Evolutionary conservation across 1,284 basidiomycete species (phyloP), one percentile per base, ranked within the genome.

Genomic region (Naganishia sp.): DNA sequence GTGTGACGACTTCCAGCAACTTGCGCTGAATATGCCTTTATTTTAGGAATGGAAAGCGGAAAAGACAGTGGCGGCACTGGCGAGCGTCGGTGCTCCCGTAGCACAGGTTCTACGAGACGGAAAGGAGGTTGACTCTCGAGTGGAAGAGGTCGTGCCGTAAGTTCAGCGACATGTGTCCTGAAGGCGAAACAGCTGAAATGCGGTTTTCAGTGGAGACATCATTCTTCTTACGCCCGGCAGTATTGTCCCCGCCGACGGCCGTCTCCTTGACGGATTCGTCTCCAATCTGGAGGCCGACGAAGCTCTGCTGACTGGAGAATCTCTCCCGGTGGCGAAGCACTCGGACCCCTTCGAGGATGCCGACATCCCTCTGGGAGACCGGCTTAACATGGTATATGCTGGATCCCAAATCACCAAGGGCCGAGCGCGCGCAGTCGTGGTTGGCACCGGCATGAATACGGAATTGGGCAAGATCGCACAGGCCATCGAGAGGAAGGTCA

Each of bases 281-380:
- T 76, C 76, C 55, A 84, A 85, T 71, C 77, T 87, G 46, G 85
- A 86, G 72, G 76, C 83, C 21, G 87, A 88, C 68, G 87, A 88
- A 74, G 85, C 86, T 5, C 81, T 88, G 42, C 80, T 89, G n/a
- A 89, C 87, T 1, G 88, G 87, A 57, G 86, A 87, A 73, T 86
- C 55, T 83, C 85, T 88, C 18, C 87, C 87, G 66, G 86, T 88
- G 15, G 77, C 80, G 36, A 89, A 89, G 77, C 83, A 80, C 52
- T 74, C 75, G 7, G 81, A 83, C 33, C 65, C 81, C 70, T 73
- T 79, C 48, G 76, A 77, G 11, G 76, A 81, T 48, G 74, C 73
- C 25, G 75, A 78, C 70, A 79, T 81, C 72, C 81, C 84, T 7
- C 84, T 86, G 39, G 86, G 68, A 11, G 68, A 69, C 46, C 77